Evolutionary conservation across 805 yeast genomes (phyloP).

Genomic region (Candida anglica): DNA sequence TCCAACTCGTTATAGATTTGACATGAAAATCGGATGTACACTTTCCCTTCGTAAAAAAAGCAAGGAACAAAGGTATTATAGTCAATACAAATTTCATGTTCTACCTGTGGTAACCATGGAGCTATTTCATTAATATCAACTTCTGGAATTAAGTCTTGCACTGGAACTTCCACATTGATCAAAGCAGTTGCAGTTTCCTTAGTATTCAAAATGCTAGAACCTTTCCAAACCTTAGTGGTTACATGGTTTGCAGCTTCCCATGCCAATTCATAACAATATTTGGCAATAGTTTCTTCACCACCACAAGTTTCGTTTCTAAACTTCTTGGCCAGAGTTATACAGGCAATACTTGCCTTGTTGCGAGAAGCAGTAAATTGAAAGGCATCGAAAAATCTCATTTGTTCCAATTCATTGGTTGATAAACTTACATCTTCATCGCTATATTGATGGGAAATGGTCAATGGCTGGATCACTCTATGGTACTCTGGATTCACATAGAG

Average conservation of each 20-base stretch:
- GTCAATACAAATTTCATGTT: too few species aligned
- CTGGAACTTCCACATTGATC: neutral
- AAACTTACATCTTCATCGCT: constrained; percentile 25
- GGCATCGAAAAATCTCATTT: constrained; percentile 41
- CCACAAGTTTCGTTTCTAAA: constrained; percentile 56
- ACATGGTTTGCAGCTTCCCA: constrained; percentile 37
- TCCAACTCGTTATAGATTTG: constrained; percentile 55
- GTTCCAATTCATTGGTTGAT: constrained; percentile 11
- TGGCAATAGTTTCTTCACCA: constrained; percentile 50
- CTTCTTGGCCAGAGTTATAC: constrained; percentile 45
- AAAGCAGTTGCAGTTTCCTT: neutral
- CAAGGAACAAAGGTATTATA: neutral
- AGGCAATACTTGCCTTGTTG: constrained; percentile 38
- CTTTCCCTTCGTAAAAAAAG: constrained; percentile 11
- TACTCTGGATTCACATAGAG: constrained; percentile 52
- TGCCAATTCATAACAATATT: constrained; percentile 47
- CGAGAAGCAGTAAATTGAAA: constrained; percentile 52
- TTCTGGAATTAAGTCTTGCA: neutral
- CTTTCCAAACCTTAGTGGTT: constrained; percentile 24
- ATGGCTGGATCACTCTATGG: constrained; percentile 48
- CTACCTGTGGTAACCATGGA: too few species aligned
- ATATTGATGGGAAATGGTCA: constrained; percentile 55
- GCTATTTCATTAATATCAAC: neutral
- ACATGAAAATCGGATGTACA: constrained; percentile 53
- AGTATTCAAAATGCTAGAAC: neutral